Conservation (phyloP, 2,329 filamentous ascomycete genomes). For the Zelopaecilomyces penicillatus region DNA sequence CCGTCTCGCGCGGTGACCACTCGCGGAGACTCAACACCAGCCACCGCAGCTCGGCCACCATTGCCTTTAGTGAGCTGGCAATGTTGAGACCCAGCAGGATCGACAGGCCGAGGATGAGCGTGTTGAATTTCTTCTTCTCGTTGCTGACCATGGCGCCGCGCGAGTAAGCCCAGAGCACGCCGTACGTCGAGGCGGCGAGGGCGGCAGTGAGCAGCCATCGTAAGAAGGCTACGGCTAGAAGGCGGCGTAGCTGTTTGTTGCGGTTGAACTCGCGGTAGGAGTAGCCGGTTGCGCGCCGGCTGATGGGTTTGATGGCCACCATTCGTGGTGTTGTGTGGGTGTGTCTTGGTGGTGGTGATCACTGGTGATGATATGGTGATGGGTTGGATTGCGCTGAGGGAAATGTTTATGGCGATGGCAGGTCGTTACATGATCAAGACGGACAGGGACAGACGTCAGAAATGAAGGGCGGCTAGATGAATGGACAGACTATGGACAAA, state of each 20-base stretch:
- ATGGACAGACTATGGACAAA: no score
- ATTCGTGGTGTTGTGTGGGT: slow-evolving; percentile 1
- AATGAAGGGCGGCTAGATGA: no score
- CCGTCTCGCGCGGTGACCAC: slow-evolving; percentile 28
- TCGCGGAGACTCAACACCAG: slow-evolving; percentile 31
- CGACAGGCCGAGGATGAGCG: slow-evolving; percentile 34
- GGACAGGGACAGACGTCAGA: no score
- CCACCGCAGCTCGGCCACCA: slow-evolving; percentile 38
- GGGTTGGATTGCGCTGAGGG: no score
- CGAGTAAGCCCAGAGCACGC: slow-evolving; percentile 21
- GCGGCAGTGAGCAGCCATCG: slow-evolving; percentile 22
- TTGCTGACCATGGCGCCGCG: slow-evolving; percentile 21
- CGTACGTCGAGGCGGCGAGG: slow-evolving; percentile 21
- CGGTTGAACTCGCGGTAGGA: slow-evolving; percentile 14
- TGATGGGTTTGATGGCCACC: slow-evolving; percentile 3
- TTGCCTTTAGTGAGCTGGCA: slow-evolving; percentile 32
- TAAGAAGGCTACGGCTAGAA: slow-evolving; percentile 10
- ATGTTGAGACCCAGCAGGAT: slow-evolving; percentile 35
- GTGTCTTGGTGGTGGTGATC: slow-evolving; percentile 1
- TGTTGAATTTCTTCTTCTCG: slow-evolving; percentile 34
- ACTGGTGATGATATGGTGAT: not conserved
- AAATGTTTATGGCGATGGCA: no score
- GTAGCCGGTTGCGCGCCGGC: slow-evolving; percentile 11
- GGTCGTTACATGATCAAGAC: no score
- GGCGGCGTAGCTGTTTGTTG: slow-evolving; percentile 12